Evolutionary conservation across 371 early-diverging fungal genomes (phyloP).

Genomic region (Apophysomyces sp.): DNA sequence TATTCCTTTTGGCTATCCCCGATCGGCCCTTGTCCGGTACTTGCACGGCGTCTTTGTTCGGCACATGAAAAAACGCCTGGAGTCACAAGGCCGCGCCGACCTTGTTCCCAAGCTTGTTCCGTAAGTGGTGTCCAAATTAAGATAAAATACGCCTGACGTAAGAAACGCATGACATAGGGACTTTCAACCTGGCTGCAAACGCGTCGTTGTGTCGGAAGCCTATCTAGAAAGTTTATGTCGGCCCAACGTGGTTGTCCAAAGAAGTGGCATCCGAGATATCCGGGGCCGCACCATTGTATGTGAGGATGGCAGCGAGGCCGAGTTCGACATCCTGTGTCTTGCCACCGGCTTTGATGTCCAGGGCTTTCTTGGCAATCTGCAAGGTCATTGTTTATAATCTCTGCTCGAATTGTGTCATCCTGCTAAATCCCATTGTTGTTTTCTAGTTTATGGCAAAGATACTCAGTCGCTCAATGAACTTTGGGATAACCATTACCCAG

Average conservation of each 20-base stretch:
- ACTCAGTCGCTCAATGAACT: conserved; percentile 3
- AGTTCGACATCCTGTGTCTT: conserved; percentile 24
- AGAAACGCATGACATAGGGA: neutral
- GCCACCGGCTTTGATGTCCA: conserved; percentile 30
- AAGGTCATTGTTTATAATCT: too few species aligned
- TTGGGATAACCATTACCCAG: conserved; percentile 14
- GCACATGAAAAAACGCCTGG: conserved; percentile 10
- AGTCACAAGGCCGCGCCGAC: conserved; percentile 16
- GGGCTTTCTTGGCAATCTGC: conserved; percentile 25
- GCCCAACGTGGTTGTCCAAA: conserved; percentile 17
- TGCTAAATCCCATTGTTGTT: too few species aligned
- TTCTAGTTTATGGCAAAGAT: conserved; percentile 7
- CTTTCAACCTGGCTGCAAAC: conserved; percentile 25
- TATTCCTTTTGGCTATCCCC: neutral
- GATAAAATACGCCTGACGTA: neutral
- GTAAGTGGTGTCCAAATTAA: neutral
- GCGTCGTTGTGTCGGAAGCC: conserved; percentile 20
- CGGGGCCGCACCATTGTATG: conserved; percentile 21
- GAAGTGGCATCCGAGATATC: conserved; percentile 10
- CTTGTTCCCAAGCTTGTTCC: conserved; percentile 13
- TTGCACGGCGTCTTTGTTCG: neutral
- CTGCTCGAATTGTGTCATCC: too few species aligned
- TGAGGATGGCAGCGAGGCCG: conserved; percentile 16
- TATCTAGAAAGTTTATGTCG: conserved; percentile 23
- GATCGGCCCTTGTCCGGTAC: neutral